Conservation (phyloP, 164 flowering plant genomes). For the Vitis riparia region DNA sequence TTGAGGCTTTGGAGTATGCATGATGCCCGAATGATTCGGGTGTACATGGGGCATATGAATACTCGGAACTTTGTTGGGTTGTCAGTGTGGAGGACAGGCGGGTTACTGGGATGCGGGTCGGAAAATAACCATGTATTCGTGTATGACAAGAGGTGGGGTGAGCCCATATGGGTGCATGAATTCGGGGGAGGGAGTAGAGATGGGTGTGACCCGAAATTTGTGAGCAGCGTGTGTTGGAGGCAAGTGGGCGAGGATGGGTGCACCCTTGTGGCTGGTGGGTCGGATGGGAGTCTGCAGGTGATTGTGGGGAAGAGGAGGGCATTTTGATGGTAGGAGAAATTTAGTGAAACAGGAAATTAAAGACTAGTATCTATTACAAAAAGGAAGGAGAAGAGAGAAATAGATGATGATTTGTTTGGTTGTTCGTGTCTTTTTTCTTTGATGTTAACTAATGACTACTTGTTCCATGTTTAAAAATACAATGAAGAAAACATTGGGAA, state of each 20-base stretch:
- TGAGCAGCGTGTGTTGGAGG: conserved; percentile 71
- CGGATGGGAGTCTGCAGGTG: no score
- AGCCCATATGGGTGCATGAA: conserved; percentile 62
- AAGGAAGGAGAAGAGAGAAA: no score
- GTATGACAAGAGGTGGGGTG: conserved; percentile 68
- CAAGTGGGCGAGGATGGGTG: conserved; percentile 46
- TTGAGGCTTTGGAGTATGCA: conserved; percentile 53
- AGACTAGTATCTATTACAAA: no score
- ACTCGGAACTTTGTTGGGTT: conserved; percentile 62
- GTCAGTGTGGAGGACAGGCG: conserved; percentile 62
- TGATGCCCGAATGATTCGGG: conserved; percentile 25
- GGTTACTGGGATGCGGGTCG: conserved; percentile 67
- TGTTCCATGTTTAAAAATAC: no score
- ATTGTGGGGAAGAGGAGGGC: no score
- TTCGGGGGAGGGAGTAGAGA: conserved; percentile 22
- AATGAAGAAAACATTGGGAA: no score
- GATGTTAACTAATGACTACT: no score
- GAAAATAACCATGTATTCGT: conserved; percentile 61
- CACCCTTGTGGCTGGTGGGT: conserved; percentile 53
- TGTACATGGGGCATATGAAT: conserved; percentile 62
- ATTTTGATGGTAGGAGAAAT: no score
- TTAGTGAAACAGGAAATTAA: no score
- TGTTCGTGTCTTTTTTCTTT: no score
- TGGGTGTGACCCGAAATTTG: conserved; percentile 28
- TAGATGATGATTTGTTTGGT: no score